Conservation (phyloP, 2,329 filamentous ascomycete genomes). For the Septoria petroselini region DNA sequence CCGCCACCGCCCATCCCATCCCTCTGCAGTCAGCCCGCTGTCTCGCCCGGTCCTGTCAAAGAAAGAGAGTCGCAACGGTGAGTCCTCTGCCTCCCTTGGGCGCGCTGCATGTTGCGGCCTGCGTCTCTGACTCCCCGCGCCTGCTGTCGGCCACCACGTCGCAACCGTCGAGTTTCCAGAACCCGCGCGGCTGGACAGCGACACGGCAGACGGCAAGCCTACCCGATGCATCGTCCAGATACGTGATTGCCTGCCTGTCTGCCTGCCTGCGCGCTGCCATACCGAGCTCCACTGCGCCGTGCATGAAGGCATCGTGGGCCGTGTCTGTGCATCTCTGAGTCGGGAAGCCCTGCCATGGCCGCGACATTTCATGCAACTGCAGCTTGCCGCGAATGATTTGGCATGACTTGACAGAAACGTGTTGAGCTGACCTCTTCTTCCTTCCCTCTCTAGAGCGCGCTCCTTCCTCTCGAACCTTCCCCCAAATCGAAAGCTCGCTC, state of each 20-base stretch:
- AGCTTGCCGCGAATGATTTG: slow-evolving; percentile 27
- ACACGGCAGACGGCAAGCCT: slow-evolving; percentile 13
- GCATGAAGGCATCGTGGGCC: slow-evolving; percentile 15
- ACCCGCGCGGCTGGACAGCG: slow-evolving; percentile 1
- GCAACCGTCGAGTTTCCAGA: background rate
- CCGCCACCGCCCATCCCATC: background rate
- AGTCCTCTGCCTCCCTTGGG: slow-evolving; percentile 3
- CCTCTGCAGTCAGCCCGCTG: slow-evolving; percentile 10
- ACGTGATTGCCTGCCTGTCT: slow-evolving; percentile 17
- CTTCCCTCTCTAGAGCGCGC: slow-evolving; percentile 13
- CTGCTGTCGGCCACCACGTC: slow-evolving; percentile 6
- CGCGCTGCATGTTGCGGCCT: slow-evolving; percentile 9
- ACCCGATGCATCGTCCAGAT: slow-evolving; percentile 9
- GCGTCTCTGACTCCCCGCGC: slow-evolving; percentile 12
- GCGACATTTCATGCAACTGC: slow-evolving; percentile 20
- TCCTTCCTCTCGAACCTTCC: slow-evolving; percentile 18
- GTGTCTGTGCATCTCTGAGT: slow-evolving; percentile 4
- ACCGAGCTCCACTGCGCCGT: slow-evolving; percentile 9
- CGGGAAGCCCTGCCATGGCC: slow-evolving; percentile 7
- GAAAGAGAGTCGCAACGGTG: slow-evolving; percentile 9
- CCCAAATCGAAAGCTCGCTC: slow-evolving; percentile 16
- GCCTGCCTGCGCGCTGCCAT: slow-evolving; percentile 9
- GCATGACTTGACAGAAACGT: slow-evolving; percentile 16
- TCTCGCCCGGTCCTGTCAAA: slow-evolving; percentile 1
- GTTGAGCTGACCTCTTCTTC: slow-evolving; percentile 19